Percentiles rank a stretch among this genome's conserved stretches.
phyloP scores from a whole-genome alignment of 2,329 filamentous ascomycete genomes.

The Hysterium pulicare region DNA sequence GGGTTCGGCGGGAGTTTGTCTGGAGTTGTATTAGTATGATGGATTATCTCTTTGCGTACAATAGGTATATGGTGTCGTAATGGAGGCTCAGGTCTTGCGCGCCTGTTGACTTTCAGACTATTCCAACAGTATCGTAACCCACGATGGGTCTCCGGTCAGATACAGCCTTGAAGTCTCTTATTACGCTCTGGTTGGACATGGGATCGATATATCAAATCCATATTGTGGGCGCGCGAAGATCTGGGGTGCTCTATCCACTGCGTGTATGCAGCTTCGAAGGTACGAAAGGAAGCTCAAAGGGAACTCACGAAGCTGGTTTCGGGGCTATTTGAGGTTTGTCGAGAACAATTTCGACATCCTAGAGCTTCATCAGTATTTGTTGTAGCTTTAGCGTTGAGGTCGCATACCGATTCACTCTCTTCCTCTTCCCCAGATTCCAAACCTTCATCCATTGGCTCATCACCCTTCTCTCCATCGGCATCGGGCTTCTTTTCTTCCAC shows the following conservation, averaged over 20 bases:
- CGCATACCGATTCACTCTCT: conserved; percentile 42
- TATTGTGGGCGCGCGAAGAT: too few relatives aligned
- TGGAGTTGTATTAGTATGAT: conserved; percentile 19
- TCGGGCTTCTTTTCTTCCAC: conserved; percentile 17
- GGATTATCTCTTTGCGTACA: conserved; percentile 8
- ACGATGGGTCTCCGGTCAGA: too few relatives aligned
- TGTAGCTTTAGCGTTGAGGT: conserved; percentile 9
- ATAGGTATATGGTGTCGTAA: too few relatives aligned
- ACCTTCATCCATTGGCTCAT: conserved; percentile 46
- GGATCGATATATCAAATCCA: too few relatives aligned
- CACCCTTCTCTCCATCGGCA: conserved; percentile 32
- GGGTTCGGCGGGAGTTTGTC: conserved; percentile 20
- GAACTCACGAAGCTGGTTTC: conserved; percentile 34
- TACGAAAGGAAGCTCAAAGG: conserved; percentile 2
- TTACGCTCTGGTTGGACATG: too few relatives aligned
- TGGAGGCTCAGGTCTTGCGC: too few relatives aligned
- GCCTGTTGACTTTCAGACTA: too few relatives aligned
- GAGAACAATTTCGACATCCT: conserved; percentile 54
- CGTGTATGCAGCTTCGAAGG: too few relatives aligned
- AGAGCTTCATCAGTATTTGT: conserved; percentile 17
- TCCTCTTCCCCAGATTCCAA: conserved; percentile 43
- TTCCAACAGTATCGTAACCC: too few relatives aligned
- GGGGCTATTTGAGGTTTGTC: conserved; percentile 43
- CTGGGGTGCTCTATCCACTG: too few relatives aligned
- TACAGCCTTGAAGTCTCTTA: too few relatives aligned